Percentiles rank a stretch among this genome's conserved stretches.
These are phyloP conservation scores for Isabelozyma pseudorhagii DNA, from an alignment of 805 yeast genomes.

Conservation along the genomic window DNA sequence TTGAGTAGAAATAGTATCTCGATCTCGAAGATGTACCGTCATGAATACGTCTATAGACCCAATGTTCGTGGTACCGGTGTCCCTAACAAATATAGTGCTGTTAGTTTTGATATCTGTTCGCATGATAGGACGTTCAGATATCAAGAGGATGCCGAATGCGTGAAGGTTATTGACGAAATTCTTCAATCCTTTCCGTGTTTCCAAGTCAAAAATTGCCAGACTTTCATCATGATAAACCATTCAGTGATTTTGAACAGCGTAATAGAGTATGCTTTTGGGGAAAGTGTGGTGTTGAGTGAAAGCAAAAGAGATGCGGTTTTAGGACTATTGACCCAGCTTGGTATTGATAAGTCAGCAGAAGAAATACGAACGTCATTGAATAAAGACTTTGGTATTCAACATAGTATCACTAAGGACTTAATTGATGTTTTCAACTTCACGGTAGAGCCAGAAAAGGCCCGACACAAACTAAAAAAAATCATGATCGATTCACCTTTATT, in stretches of 20 bases:
- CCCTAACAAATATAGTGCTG: conserved; percentile 74
- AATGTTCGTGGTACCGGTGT: conserved; percentile 54
- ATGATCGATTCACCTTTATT: conserved; percentile 73
- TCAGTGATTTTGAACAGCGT: conserved; percentile 73
- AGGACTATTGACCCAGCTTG: conserved; percentile 71
- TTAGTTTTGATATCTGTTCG: conserved; percentile 80
- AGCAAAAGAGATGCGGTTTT: conserved; percentile 63
- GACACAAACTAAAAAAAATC: conserved; percentile 57
- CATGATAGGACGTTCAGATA: conserved; percentile 42
- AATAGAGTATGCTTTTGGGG: conserved; percentile 65
- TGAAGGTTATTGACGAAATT: conserved; percentile 78
- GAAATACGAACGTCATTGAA: conserved; percentile 46
- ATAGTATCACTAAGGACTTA: conserved; percentile 75
- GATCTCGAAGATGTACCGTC: conserved; percentile 63
- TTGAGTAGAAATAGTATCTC: conserved; percentile 59
- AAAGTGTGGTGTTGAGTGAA: conserved; percentile 59
- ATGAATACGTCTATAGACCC: conserved; percentile 81
- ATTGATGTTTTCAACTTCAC: conserved; percentile 72
- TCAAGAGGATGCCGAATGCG: conserved; percentile 82
- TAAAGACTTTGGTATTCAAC: conserved; percentile 67
- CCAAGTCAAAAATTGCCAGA: conserved; percentile 43
- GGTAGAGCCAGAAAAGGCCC: conserved; percentile 64
- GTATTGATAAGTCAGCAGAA: conserved; percentile 61
- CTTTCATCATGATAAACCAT: conserved; percentile 71
- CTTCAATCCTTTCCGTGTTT: conserved; percentile 65